Conservation (phyloP, 2,329 filamentous ascomycete species). For the Waltergamsia citrina region DNA sequence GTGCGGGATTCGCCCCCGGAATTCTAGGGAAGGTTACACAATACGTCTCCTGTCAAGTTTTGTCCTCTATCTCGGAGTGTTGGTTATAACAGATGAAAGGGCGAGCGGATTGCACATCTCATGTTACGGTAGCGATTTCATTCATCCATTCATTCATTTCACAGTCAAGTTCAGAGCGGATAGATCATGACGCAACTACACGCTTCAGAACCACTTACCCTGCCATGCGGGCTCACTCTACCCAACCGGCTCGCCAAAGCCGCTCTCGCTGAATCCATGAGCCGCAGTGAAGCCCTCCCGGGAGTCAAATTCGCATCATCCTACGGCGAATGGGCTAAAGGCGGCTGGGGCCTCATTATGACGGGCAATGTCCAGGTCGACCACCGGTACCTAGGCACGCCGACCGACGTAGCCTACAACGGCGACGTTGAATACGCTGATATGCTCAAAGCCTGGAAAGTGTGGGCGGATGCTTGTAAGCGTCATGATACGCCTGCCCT, state of each 20-base stretch:
- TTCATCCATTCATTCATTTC: too few relatives aligned
- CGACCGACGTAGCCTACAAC: constrained; percentile 23
- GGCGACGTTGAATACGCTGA: constrained; percentile 14
- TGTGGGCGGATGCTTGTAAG: constrained; percentile 21
- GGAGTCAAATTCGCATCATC: constrained; percentile 28
- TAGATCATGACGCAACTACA: too few relatives aligned
- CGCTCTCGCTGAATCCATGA: constrained; percentile 37
- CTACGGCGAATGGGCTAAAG: constrained; percentile 43
- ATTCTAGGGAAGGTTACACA: too few relatives aligned
- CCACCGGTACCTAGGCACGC: constrained; percentile 21
- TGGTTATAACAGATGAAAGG: too few relatives aligned
- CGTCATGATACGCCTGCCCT: constrained; percentile 24
- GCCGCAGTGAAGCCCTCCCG: constrained; percentile 30
- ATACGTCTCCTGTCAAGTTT: too few relatives aligned
- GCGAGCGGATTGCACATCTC: too few relatives aligned
- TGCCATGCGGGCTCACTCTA: constrained; percentile 44
- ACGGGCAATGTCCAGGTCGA: constrained; percentile 40
- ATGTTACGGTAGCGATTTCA: too few relatives aligned
- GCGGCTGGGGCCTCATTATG: constrained; percentile 43
- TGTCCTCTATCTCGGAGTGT: too few relatives aligned
- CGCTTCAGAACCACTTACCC: constrained; percentile 37
- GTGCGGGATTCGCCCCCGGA: too few relatives aligned
- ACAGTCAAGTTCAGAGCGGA: too few relatives aligned
- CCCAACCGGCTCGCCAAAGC: constrained; percentile 45
- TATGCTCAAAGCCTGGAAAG: constrained; percentile 24